Percentiles rank a stretch among this genome's conserved stretches.
These are phyloP conservation scores for Ceratobasidium sp. DNA, from an alignment of 1,284 basidiomycete genomes.

Conservation along the genomic window DNA sequence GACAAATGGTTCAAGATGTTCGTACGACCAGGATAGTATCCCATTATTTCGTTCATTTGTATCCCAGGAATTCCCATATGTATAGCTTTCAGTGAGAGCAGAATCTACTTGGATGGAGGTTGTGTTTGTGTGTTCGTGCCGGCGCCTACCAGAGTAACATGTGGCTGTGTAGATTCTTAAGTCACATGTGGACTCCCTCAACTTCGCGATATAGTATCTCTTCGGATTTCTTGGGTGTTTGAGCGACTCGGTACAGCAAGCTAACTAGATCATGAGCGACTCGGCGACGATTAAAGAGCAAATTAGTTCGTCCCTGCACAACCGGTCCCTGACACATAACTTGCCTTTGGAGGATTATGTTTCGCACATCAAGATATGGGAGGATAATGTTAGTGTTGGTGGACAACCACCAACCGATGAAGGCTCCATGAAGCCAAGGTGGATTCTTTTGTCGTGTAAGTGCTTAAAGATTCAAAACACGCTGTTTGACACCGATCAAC, in stretches of 20 bases:
- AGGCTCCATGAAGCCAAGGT: constrained; percentile 82
- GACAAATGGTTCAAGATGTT: constrained; percentile 61
- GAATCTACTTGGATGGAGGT: no score
- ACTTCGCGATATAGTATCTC: constrained; percentile 9
- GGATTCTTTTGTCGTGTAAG: constrained; percentile 89
- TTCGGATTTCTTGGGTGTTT: not conserved
- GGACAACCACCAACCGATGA: constrained; percentile 67
- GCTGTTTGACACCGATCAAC: constrained; percentile 14
- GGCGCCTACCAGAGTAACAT: no score
- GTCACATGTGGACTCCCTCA: not conserved
- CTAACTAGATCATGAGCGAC: constrained; percentile 22
- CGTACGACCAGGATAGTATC: constrained; percentile 57
- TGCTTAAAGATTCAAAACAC: constrained; percentile 55
- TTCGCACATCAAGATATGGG: constrained; percentile 91
- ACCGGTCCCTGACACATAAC: constrained; percentile 38
- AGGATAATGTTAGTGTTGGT: constrained; percentile 66
- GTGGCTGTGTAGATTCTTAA: constrained; percentile 7
- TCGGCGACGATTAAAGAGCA: constrained; percentile 27
- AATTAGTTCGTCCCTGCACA: constrained; percentile 26
- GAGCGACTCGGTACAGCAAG: not conserved
- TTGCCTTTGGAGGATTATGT: constrained; percentile 75
- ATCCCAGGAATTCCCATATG: constrained; percentile 6
- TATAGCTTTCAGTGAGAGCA: not conserved
- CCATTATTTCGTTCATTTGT: constrained; percentile 22
- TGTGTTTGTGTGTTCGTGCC: no score